Percentiles rank a stretch among this genome's conserved stretches.
phyloP scores from a whole-genome alignment of 2,329 filamentous ascomycete species.

The Ceratocystis lukuohia region DNA sequence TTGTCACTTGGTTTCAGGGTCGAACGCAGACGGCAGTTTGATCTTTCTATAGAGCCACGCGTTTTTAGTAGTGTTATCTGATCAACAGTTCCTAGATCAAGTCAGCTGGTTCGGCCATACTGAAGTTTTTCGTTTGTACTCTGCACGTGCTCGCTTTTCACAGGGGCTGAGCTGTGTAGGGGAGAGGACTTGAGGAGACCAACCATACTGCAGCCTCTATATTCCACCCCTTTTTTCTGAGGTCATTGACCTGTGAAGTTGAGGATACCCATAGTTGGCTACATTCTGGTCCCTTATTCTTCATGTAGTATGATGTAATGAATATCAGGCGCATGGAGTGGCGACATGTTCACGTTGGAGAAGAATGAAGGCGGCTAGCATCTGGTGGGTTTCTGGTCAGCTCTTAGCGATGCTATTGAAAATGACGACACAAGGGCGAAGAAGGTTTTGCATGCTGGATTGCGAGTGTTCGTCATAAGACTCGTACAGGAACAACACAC shows the following conservation, averaged over 20 bases:
- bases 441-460: no score
- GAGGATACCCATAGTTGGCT: conserved; percentile 66
- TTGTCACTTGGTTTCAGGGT: conserved; percentile 30
- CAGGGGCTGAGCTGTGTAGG: not conserved
- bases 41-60: conserved; percentile 66
- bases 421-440: no score
- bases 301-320: no score
- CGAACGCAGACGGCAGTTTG: conserved; percentile 70
- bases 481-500: not conserved
- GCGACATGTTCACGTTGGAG: no score
- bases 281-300: conserved; percentile 7
- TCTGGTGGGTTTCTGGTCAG: no score
- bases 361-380: no score
- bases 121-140: conserved; percentile 2
- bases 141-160: not conserved
- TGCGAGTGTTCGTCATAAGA: not conserved
- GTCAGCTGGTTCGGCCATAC: conserved; percentile 2
- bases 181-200: conserved; percentile 4
- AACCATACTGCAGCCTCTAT: conserved; percentile 50
- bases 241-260: conserved; percentile 82
- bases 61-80: conserved; percentile 66
- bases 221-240: conserved; percentile 84
- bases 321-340: no score
- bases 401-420: no score
- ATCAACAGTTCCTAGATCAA: conserved; percentile 84